These are phyloP conservation scores for Candida michaelii DNA, from an alignment of 805 yeast genomes.

Conservation along the genomic window DNA sequence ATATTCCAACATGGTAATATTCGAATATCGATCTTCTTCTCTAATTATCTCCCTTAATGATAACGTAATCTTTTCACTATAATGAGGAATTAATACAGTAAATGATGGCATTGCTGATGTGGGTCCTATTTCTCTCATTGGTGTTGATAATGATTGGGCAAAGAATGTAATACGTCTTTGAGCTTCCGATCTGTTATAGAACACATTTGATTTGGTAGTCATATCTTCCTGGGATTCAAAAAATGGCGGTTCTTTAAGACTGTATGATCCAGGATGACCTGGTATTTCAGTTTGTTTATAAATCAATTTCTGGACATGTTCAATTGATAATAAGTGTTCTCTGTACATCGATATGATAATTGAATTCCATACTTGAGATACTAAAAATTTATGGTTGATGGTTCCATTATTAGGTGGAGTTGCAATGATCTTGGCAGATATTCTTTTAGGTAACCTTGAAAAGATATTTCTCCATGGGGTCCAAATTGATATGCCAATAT, in stretches of 20 bases:
- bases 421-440: slow-evolving; percentile 65
- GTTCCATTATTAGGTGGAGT: slow-evolving; percentile 32
- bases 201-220: slow-evolving; percentile 54
- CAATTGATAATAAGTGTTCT: slow-evolving; percentile 73
- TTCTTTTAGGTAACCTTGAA: slow-evolving; percentile 72
- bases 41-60: slow-evolving; percentile 95
- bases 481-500: slow-evolving; percentile 79
- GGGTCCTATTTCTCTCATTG: slow-evolving; percentile 72
- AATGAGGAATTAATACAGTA: slow-evolving; percentile 92
- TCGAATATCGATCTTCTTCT: slow-evolving; percentile 95
- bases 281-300: slow-evolving; percentile 49
- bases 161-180: slow-evolving; percentile 81
- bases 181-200: slow-evolving; percentile 70
- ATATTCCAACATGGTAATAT: slow-evolving; percentile 91
- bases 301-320: slow-evolving; percentile 65
- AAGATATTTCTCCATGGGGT: slow-evolving; percentile 87
- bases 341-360: slow-evolving; percentile 80
- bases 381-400: slow-evolving; percentile 51
- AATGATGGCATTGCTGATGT: slow-evolving; percentile 75
- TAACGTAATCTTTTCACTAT: slow-evolving; percentile 87
- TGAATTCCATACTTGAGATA: slow-evolving; percentile 80
- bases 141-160: slow-evolving; percentile 86
- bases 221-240: slow-evolving; percentile 84
- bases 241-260: slow-evolving; percentile 69
- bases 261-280: slow-evolving; percentile 30